Percentiles rank a stretch among this genome's conserved stretches.
Conservation (phyloP, 257 asterid species). For the Solanum arcanum region DNA sequence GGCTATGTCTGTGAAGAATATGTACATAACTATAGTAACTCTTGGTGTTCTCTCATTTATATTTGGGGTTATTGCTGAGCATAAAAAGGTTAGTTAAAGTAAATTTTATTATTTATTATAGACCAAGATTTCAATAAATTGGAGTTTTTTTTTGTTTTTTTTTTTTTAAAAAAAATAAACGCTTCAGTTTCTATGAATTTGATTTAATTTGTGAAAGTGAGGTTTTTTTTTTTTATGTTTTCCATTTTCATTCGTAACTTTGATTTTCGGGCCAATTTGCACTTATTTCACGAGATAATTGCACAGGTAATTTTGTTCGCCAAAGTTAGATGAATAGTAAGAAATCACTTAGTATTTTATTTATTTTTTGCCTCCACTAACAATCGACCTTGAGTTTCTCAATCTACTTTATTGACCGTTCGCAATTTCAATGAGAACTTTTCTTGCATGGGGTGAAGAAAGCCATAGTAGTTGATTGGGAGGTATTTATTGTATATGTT, state of each 20-base stretch:
- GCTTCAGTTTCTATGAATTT: not conserved
- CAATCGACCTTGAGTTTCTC: too few species aligned
- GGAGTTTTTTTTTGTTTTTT: not conserved
- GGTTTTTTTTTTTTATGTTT: not conserved
- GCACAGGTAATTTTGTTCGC: too few species aligned
- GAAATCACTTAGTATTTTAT: too few species aligned
- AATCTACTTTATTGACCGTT: too few species aligned
- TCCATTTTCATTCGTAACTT: not conserved
- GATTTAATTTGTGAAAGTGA: not conserved
- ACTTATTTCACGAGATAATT: too few species aligned
- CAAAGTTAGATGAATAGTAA: too few species aligned
- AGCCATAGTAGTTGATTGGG: too few species aligned
- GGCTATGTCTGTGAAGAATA: slow-evolving; percentile 41
- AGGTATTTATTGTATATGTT: too few species aligned
- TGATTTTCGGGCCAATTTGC: not conserved
- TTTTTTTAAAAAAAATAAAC: not conserved
- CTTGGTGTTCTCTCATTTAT: slow-evolving; percentile 48
- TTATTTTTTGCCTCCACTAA: too few species aligned
- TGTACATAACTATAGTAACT: slow-evolving; percentile 30
- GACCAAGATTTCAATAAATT: not conserved
- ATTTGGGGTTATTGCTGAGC: slow-evolving; percentile 48
- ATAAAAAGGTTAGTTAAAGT: not conserved
- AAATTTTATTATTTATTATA: not conserved
- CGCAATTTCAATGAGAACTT: too few species aligned
- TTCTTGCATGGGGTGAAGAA: too few species aligned